Evolutionary conservation across 331 rosid genomes (phyloP).

Genomic region (Acacia concinna): DNA sequence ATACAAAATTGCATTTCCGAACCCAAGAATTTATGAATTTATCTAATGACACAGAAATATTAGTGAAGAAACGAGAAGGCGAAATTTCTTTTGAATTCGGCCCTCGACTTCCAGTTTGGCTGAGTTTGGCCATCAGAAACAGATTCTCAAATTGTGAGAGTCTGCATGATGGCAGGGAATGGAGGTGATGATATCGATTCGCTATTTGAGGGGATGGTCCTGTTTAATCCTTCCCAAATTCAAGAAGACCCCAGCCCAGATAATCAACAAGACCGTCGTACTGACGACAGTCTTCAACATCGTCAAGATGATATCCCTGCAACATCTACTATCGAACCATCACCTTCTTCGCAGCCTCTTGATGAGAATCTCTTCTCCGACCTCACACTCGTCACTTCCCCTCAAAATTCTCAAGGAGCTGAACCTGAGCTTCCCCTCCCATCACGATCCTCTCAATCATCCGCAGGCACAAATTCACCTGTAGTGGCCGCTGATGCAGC

Average conservation of each 20-base stretch:
- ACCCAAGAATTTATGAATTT: background rate
- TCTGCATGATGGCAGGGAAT: slow-evolving; percentile 26
- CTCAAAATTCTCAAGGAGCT: slow-evolving; percentile 29
- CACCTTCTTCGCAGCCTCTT: slow-evolving; percentile 53
- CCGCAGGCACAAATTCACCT: background rate
- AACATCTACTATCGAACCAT: slow-evolving; percentile 7
- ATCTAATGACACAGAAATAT: background rate
- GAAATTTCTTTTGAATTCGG: background rate
- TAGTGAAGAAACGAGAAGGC: background rate
- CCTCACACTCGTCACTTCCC: slow-evolving; percentile 54
- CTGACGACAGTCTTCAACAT: slow-evolving; percentile 9
- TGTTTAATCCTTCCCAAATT: slow-evolving; percentile 52
- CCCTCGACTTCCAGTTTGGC: background rate
- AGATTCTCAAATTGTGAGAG: background rate
- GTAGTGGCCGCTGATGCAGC: background rate
- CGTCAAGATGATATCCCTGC: slow-evolving; percentile 25
- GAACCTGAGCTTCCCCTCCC: slow-evolving; percentile 29
- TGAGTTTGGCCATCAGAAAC: background rate
- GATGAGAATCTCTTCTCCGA: slow-evolving; percentile 85
- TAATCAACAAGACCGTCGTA: slow-evolving; percentile 6
- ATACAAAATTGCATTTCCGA: background rate
- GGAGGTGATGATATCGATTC: slow-evolving; percentile 62
- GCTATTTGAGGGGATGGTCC: slow-evolving; percentile 76
- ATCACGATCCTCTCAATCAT: slow-evolving; percentile 25
- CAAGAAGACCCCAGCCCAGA: slow-evolving; percentile 32